Evolutionary conservation across 1,284 basidiomycete genomes (phyloP), one percentile per base, ranked within the genome.

Genomic region (Mycocalia duriaeana): DNA sequence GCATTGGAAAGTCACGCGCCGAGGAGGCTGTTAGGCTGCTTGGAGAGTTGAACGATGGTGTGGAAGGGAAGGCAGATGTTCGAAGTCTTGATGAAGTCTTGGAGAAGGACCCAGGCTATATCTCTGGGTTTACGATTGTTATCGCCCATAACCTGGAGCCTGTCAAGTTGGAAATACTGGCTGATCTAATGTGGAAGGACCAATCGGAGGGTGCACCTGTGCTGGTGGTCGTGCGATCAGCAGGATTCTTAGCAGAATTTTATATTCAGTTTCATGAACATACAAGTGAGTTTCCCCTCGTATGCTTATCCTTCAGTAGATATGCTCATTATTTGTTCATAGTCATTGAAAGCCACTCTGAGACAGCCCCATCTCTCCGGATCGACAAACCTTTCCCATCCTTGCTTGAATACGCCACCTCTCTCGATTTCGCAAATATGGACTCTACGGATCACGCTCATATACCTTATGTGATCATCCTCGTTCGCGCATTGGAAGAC

Each of bases 341-440:
- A 88, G 92, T 99, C 58, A 84, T 96, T 57, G 94, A 98, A 61
- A 91, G 89, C 14, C 96, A 99, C 67, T 88, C 92, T 0, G 92
- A 96, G 55, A 83, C 76, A 0, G 67, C 81, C 0, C 85, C 91
- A 14, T 92, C 93, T 6, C 75, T 99, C 1, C 82, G 94, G 28
- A 84, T 99, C 51, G 90, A 94, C 66, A 79, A 83, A 46, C 89
- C 95, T 0, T 98, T 97, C 74, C 85, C 90, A 0, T 77, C 81
- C 0, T 77, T 97, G 4, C 73, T 85, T 47, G 73, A 85, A 47
- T 84, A 89, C 63, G 82, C 90, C 0, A 65, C 76, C n/a, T 72
- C 75, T 0, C 70, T 94, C 41, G 82, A 94, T 56, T 76, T 93
- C 48, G 75, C 77, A 6, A 68, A 68, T 11, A 79, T 96, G 77